phyloP scores from a whole-genome alignment of 139 green algal species.

The Desmodesmus armatus region DNA sequence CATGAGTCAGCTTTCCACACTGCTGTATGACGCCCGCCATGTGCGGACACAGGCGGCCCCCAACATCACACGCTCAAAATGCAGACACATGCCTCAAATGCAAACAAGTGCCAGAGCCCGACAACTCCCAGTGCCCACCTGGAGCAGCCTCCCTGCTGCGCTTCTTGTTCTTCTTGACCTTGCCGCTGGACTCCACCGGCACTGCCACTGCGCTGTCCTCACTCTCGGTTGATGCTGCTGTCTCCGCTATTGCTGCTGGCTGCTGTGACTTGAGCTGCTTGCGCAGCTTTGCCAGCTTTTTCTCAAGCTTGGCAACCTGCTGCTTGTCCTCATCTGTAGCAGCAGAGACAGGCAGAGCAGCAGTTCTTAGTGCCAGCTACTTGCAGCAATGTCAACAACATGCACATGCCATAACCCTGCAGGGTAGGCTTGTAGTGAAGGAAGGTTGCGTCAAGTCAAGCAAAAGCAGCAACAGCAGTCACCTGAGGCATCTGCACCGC shows the following conservation, averaged over 20 bases:
- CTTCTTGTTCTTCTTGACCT: conserved; percentile 28
- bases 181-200: conserved; percentile 18
- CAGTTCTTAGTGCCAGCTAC: conserved; percentile 38
- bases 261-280: conserved; percentile 31
- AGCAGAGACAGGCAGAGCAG: background rate
- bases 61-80: too few relatives aligned
- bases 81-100: too few relatives aligned
- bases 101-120: too few relatives aligned
- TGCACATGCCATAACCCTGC: background rate
- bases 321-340: conserved; percentile 11
- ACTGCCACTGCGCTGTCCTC: conserved; percentile 45
- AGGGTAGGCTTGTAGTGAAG: too few relatives aligned
- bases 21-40: too few relatives aligned
- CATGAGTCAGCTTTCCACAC: too few relatives aligned
- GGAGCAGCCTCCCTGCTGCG: background rate
- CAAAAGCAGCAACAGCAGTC: background rate
- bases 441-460: background rate
- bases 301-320: background rate
- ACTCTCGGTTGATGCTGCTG: conserved; percentile 14
- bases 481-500: too few relatives aligned
- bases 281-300: conserved; percentile 41
- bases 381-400: background rate
- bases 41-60: too few relatives aligned
- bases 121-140: too few relatives aligned
- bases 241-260: conserved; percentile 17